These are phyloP conservation scores for Fusarium hainanense DNA, from an alignment of 2,329 filamentous ascomycete genomes.

Conservation along the genomic window DNA sequence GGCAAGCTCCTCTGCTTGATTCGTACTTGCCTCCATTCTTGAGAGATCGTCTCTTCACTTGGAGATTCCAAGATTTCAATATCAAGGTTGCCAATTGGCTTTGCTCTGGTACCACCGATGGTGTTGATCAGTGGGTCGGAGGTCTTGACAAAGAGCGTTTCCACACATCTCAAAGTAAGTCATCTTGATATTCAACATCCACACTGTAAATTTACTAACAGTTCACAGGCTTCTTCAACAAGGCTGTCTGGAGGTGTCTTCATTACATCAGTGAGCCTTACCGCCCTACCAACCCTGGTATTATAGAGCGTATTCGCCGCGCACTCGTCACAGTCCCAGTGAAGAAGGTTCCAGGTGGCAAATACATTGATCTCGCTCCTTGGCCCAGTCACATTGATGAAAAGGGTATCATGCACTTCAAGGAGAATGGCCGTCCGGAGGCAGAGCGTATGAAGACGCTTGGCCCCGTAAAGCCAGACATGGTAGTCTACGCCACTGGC, in stretches of 20 bases:
- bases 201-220: background rate
- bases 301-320: background rate
- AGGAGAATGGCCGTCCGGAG: slow-evolving; percentile 46
- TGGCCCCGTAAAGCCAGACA: background rate
- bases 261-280: background rate
- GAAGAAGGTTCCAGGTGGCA: background rate
- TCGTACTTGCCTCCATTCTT: background rate
- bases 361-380: slow-evolving; percentile 47
- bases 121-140: background rate
- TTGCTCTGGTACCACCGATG: slow-evolving; percentile 3
- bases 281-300: background rate
- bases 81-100: background rate
- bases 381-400: slow-evolving; percentile 49
- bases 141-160: slow-evolving; percentile 14
- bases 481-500: background rate
- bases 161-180: background rate
- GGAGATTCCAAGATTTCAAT: background rate
- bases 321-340: background rate
- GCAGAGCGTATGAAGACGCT: slow-evolving; percentile 45
- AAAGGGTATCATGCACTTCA: slow-evolving; percentile 50
- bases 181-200: accelerated
- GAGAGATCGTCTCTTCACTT: background rate
- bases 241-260: background rate
- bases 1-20: background rate
- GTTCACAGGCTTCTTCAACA: background rate